These are phyloP conservation scores for Aspergillus unguis DNA, from an alignment of 2,329 filamentous ascomycete genomes.

Conservation along the genomic window DNA sequence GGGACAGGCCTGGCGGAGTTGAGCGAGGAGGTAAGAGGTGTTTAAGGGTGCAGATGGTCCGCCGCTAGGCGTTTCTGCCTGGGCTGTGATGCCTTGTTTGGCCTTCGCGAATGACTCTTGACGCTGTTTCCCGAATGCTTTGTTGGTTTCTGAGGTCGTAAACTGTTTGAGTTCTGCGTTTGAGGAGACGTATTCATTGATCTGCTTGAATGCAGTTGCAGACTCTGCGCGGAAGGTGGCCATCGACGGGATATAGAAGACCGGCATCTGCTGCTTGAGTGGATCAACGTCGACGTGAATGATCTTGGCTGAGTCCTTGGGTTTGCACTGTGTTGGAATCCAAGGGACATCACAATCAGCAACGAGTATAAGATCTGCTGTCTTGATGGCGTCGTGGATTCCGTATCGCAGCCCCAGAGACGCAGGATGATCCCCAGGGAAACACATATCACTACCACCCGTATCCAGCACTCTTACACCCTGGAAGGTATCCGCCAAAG, in stretches of 20 bases:
- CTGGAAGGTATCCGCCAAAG: constrained; percentile 46
- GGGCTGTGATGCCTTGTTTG: constrained; percentile 57
- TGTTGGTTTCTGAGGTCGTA: constrained; percentile 41
- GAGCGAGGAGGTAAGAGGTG: constrained; percentile 55
- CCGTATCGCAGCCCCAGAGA: constrained; percentile 72
- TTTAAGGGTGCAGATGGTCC: constrained; percentile 62
- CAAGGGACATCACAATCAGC: constrained; percentile 89
- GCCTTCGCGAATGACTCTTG: constrained; percentile 57
- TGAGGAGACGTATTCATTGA: constrained; percentile 59
- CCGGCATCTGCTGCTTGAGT: constrained; percentile 68
- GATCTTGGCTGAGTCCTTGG: constrained; percentile 55
- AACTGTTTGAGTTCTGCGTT: constrained; percentile 45
- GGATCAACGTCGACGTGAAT: constrained; percentile 66
- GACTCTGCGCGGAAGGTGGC: constrained; percentile 66
- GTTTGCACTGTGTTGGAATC: constrained; percentile 74
- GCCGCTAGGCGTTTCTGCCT: constrained; percentile 51
- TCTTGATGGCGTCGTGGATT: constrained; percentile 66
- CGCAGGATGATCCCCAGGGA: constrained; percentile 47
- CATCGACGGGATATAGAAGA: constrained; percentile 67
- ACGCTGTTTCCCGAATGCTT: constrained; percentile 53
- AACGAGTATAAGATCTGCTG: constrained; percentile 80
- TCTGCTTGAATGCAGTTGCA: constrained; percentile 63
- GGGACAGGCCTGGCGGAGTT: constrained; percentile 57
- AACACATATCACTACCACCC: constrained; percentile 53
- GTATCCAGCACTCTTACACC: constrained; percentile 52